A percentile compares a stretch with the other conserved stretches of the same genome.
phyloP scores from a whole-genome alignment of 1,284 basidiomycete genomes.

The Peniophora sp. region DNA sequence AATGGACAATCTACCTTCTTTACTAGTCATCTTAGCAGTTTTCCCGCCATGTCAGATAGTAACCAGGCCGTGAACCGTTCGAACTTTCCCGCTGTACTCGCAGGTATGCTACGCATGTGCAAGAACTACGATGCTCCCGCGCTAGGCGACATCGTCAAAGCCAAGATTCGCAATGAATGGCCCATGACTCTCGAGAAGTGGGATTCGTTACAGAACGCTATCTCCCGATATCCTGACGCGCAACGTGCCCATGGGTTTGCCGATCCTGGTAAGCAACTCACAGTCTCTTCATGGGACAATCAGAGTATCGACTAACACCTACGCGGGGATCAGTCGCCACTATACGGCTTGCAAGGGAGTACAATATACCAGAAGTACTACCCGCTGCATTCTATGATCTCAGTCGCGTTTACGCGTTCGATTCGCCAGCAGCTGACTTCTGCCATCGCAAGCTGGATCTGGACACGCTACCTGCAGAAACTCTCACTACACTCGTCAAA shows the following conservation, averaged over 20 bases:
- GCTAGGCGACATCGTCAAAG: neutral
- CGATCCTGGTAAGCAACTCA: too few relatives aligned
- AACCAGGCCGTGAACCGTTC: neutral
- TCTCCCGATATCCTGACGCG: too few relatives aligned
- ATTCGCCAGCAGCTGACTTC: too few relatives aligned
- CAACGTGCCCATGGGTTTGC: too few relatives aligned
- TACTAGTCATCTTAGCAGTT: too few relatives aligned
- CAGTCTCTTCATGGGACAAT: too few relatives aligned
- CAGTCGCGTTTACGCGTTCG: neutral
- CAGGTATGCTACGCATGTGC: neutral
- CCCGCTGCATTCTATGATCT: neutral
- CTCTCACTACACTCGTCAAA: too few relatives aligned
- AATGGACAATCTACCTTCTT: too few relatives aligned
- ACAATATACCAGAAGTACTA: neutral
- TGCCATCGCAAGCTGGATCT: too few relatives aligned
- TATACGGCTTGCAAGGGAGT: neutral
- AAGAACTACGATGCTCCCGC: neutral
- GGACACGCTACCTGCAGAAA: too few relatives aligned
- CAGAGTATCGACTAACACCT: neutral
- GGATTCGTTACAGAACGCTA: neutral
- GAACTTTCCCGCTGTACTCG: neutral
- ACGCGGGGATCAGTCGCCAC: neutral
- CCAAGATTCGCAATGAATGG: neutral
- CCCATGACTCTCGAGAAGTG: neutral
- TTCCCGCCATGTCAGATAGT: too few relatives aligned